Conservation (phyloP, 257 asterid genomes). For the Rauvolfia tetraphylla region DNA sequence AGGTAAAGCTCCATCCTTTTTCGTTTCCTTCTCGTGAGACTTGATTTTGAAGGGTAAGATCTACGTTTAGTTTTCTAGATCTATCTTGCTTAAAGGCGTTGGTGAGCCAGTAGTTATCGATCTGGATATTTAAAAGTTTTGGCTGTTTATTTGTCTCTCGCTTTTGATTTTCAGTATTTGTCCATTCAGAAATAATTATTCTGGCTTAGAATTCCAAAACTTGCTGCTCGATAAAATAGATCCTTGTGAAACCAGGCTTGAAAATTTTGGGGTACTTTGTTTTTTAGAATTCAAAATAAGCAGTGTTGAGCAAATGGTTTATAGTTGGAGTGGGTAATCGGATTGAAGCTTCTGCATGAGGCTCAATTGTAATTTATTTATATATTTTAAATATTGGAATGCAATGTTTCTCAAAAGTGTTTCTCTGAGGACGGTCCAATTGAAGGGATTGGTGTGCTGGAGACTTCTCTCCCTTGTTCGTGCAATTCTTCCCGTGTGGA, state of each 20-base stretch:
- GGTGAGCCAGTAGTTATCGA: background rate
- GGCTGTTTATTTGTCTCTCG: background rate
- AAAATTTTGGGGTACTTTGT: background rate
- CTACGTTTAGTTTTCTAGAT: constrained; percentile 5
- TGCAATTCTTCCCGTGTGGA: background rate
- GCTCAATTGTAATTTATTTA: no score
- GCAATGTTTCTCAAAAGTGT: background rate
- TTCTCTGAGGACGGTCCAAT: background rate
- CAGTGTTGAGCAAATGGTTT: background rate
- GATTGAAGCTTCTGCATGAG: background rate
- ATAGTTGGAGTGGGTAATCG: background rate
- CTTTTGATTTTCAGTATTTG: background rate
- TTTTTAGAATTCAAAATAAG: background rate
- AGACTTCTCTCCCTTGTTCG: background rate
- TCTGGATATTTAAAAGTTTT: background rate
- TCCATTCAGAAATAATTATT: background rate
- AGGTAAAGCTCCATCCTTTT: background rate
- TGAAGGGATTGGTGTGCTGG: background rate
- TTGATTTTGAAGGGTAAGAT: background rate
- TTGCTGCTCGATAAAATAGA: background rate
- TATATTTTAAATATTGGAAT: background rate
- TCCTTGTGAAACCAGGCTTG: background rate
- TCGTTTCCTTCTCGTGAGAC: background rate
- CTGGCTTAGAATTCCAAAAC: background rate
- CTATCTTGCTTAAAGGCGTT: background rate